A percentile compares a stretch with the other conserved stretches of the same genome.
Evolutionary conservation across 2,329 filamentous ascomycete genomes (phyloP).

Genomic region (Epichloe hybrida): DNA sequence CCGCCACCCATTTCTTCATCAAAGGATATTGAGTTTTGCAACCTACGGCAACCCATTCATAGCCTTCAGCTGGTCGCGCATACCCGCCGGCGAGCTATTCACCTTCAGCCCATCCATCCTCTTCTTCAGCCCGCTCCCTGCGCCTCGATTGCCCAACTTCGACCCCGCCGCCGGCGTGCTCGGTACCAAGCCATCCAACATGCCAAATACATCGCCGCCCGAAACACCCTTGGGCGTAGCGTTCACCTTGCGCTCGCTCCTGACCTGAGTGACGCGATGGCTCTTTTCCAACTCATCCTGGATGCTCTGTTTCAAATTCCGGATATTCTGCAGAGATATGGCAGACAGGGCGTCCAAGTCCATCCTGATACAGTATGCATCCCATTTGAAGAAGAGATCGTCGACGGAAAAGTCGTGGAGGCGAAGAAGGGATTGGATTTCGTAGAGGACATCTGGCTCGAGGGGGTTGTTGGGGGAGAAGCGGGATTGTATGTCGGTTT

Average conservation of each 20-base stretch:
- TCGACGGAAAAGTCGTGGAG: constrained; percentile 70
- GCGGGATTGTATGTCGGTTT: constrained; percentile 20
- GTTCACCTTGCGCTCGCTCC: constrained; percentile 46
- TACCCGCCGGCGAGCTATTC: constrained; percentile 21
- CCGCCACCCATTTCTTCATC: not conserved
- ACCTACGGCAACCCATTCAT: constrained; percentile 18
- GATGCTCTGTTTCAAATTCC: constrained; percentile 73
- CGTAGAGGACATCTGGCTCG: constrained; percentile 62
- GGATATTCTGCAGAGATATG: constrained; percentile 51
- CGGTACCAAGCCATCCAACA: constrained; percentile 61
- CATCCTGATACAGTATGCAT: constrained; percentile 94
- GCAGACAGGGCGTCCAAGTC: constrained; percentile 58
- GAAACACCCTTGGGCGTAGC: constrained; percentile 50
- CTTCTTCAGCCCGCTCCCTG: constrained; percentile 19
- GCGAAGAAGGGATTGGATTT: constrained; percentile 75
- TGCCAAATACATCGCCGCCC: constrained; percentile 64
- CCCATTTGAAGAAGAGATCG: constrained; percentile 97
- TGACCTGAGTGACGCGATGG: constrained; percentile 49
- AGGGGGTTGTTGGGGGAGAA: constrained; percentile 35
- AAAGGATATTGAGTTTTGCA: not conserved
- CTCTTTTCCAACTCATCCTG: constrained; percentile 74
- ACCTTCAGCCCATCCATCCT: constrained; percentile 18
- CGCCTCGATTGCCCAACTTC: constrained; percentile 26
- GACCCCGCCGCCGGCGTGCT: constrained; percentile 38
- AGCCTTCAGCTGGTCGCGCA: constrained; percentile 20